Base-by-base conservation (phyloP, 805 yeast genomes). In the Kazachstania viticola region DNA sequence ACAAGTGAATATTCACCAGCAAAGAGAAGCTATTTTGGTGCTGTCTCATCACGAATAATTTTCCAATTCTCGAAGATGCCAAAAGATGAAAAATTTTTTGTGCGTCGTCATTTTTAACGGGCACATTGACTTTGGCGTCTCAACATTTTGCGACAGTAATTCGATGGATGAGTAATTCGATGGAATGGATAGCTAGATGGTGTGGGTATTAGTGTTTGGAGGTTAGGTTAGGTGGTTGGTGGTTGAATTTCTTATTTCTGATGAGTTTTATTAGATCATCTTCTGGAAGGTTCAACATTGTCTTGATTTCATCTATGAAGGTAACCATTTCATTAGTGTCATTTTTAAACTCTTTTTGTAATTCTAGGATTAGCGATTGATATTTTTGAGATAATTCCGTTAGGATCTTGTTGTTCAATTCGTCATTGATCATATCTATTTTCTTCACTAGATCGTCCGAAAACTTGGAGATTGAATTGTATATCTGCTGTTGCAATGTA, bases 291-390 rank as follows among this genome's bases (percentile, higher is more conserved):
- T 54, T 50, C 25, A 61, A 40, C 43, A 61, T 38, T 9, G 56
- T 54, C 33, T 51, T 51, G 12, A 61, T 54, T 15, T 59, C 64
- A 3, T 46, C 41, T 19, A 61, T 46, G 28, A 58, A 58, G 2
- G 40, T 45, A 25, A 57, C 40, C 50, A 62, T 57, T 23, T 59
- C 56, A 27, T 53, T 51, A n/a, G 61, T 56, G 35, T 62, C 67
- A 24, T 39, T 46, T 21, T 55, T 52, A 34, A 61, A 62, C 17
- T 48, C 54, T 2, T 21, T 34, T 36, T 55, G 59, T 22, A 62
- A 37, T 3, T 56, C 54, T 9, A 42, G 42, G 31, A 62, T 54
- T 23, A 60, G 24, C 0, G 28, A 35, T 28, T 58, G 56, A 34
- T 62, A 62, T 33, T 60, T 60, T 8, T 37, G 39, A 0, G 64